Conservation (phyloP, 2,329 filamentous ascomycete genomes). For the Curvularia eragrostidis region DNA sequence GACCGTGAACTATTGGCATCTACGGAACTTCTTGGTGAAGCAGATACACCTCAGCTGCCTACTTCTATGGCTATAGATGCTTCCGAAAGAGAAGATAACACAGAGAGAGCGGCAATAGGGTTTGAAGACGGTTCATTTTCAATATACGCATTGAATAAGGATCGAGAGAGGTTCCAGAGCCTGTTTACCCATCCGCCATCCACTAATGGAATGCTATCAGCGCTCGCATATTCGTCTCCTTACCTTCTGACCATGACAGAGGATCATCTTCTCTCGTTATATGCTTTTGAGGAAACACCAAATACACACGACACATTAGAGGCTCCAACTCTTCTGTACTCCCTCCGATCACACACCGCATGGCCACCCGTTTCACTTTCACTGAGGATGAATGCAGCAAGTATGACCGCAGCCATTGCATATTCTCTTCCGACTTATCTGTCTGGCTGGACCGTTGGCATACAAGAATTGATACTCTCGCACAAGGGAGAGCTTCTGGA, state of each 20-base stretch:
- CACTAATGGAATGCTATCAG: conserved; percentile 69
- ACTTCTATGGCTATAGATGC: conserved; percentile 71
- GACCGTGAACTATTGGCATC: conserved; percentile 65
- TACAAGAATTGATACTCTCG: conserved; percentile 85
- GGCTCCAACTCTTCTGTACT: conserved; percentile 71
- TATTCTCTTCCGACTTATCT: conserved; percentile 80
- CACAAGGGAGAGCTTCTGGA: conserved; percentile 56
- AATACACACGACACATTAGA: conserved; percentile 29
- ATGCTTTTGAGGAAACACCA: conserved; percentile 60
- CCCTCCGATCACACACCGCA: conserved; percentile 80
- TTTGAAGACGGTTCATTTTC: conserved; percentile 61
- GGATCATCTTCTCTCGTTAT: conserved; percentile 76
- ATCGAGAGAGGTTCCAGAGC: conserved; percentile 53
- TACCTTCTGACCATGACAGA: conserved; percentile 81
- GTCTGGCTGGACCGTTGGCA: conserved; percentile 84
- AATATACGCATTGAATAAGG: conserved; percentile 67
- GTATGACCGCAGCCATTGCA: conserved; percentile 81
- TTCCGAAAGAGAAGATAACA: conserved; percentile 31
- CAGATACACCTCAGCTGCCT: conserved; percentile 51
- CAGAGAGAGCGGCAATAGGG: conserved; percentile 44
- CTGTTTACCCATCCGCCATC: conserved; percentile 68
- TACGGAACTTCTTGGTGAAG: conserved; percentile 32
- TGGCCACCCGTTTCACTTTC: conserved; percentile 82
- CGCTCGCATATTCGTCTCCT: conserved; percentile 74
- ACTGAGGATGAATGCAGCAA: conserved; percentile 69